Base-by-base conservation (phyloP, 176 grass and related monocot genomes). In the Eremochloa ophiuroides region DNA sequence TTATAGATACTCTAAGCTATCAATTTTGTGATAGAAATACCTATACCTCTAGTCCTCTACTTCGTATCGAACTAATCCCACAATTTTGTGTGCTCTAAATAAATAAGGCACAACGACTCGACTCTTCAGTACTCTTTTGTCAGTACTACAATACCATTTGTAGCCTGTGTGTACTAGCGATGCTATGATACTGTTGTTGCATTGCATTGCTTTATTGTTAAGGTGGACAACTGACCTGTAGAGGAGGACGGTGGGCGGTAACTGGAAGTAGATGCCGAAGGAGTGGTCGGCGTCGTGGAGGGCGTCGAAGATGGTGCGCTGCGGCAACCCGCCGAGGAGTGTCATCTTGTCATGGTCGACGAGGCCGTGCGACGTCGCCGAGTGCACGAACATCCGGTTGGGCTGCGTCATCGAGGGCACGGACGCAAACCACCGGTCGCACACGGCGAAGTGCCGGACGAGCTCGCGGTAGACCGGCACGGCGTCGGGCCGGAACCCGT, bases 221-320 rank as follows among this genome's bases (percentile, higher is more conserved):
- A n/a, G n/a, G 10, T 13, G 4, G 20, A 13, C 2, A 10, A 64
- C 71, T 66, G 25, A 84, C 85, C 93, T 85, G 82, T 89, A 91
- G 15, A 91, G 82, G 73, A 96, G 79, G 6, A 91, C 87, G 26
- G 93, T 13, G 0, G 93, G 93, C 3, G 85, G 85, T 58, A 77
- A 86, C 90, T 96, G 93, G 77, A 86, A 96, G 76, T 96, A 93
- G 48, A 96, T 47, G 14, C 93, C 93, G 53, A 96, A 96, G 3
- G 80, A 71, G 68, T 31, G 53, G 6, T 85, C 93, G 29, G 74
- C 88, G 30, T 96, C 93, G 25, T 96, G 66, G 33, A 96, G 82
- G 17, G 75, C 58, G 40, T 96, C 93, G 79, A 93, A 96, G 86
- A 96, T 93, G 67, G 93, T 93, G 37, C 76, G 83, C 74, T 96